Base-by-base conservation (phyloP, 164 flowering plant species). In the Akebia trifoliata region DNA sequence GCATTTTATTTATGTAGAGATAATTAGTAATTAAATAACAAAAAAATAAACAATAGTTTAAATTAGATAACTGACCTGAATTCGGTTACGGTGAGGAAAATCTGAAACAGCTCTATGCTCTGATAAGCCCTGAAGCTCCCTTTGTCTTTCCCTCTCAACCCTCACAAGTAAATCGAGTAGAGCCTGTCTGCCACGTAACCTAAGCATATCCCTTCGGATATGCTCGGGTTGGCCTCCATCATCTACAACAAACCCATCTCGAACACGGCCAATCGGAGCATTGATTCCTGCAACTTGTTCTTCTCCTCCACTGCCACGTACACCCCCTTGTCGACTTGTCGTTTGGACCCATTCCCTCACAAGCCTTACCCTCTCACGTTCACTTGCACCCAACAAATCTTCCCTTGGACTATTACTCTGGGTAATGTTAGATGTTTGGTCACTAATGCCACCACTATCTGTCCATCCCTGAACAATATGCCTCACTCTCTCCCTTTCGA, bases 61-160 rank as follows among this genome's bases (percentile, higher is more conserved):
- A 34, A 57, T 40, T 9, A 29, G 28, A 34, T 35, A 59, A 45
- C 69, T 64, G 49, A 94, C 99, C 96, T 94, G 97, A 63, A 94
- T 90, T 25, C 99, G 93, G 63, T 88, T 90, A 44, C 99, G 90
- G 61, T 86, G 83, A 69, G 93, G 72, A 68, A 94, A 94, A 36
- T 75, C 69, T 49, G 97, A 80, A 46, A 94, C 99, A 52, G 86
- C 83, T 18, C 72, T 76, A 64, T 70, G 76, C 77, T 77, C 82
- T 69, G 64, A 62, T 74, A 94, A 65, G 35, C 62, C 74, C 65
- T 86, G 86, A 51, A 94, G 78, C 71, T 94, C 99, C 65, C 67
- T 60, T 65, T 79, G 82, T 62, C 95, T 80, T 66, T 94, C 93
- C 62, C 63, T 72, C 66, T 83, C 90, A 61, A 78, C 78, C 69